Conservation (phyloP, 1,284 basidiomycete genomes). For the Volvariella surrecta region DNA sequence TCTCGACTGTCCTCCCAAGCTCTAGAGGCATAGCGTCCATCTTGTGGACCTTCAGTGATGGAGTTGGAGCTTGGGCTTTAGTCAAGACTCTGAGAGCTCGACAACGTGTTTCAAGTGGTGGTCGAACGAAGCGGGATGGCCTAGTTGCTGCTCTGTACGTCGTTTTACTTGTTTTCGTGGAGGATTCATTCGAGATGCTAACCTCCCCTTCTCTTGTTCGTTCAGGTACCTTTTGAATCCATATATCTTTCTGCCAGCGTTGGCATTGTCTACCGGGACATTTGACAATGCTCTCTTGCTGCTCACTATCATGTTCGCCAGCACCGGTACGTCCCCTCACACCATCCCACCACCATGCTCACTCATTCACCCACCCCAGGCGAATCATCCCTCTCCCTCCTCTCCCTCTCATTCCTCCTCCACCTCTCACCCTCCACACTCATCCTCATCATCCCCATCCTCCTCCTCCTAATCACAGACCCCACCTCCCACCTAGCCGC, state of each 20-base stretch:
- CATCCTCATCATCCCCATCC: conserved; percentile 59
- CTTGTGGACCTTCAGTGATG: conserved; percentile 68
- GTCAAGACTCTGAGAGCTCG: conserved; percentile 59
- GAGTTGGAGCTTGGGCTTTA: conserved; percentile 57
- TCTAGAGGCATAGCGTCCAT: conserved; percentile 40
- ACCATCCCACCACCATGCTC: not conserved
- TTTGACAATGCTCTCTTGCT: conserved; percentile 72
- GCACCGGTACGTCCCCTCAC: conserved; percentile 38
- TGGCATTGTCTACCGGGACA: conserved; percentile 74
- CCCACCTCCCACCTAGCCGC: conserved; percentile 59
- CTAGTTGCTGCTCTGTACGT: conserved; percentile 57
- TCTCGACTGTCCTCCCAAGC: conserved; percentile 57
- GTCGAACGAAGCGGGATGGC: conserved; percentile 42
- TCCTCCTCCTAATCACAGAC: conserved; percentile 54
- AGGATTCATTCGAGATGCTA: not conserved
- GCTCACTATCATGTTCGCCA: conserved; percentile 64
- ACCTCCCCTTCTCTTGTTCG: conserved; percentile 2
- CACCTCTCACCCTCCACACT: conserved; percentile 69
- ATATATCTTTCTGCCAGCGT: conserved; percentile 70
- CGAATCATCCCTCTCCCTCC: conserved; percentile 42
- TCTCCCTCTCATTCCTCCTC: conserved; percentile 59
- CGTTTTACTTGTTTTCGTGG: not conserved
- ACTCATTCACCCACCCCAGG: conserved; percentile 28
- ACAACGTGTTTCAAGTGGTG: conserved; percentile 34
- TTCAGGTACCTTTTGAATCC: conserved; percentile 86